Evolutionary conservation across 2,329 filamentous ascomycete species (phyloP).

Genomic region (Talaromyces pinophilus): DNA sequence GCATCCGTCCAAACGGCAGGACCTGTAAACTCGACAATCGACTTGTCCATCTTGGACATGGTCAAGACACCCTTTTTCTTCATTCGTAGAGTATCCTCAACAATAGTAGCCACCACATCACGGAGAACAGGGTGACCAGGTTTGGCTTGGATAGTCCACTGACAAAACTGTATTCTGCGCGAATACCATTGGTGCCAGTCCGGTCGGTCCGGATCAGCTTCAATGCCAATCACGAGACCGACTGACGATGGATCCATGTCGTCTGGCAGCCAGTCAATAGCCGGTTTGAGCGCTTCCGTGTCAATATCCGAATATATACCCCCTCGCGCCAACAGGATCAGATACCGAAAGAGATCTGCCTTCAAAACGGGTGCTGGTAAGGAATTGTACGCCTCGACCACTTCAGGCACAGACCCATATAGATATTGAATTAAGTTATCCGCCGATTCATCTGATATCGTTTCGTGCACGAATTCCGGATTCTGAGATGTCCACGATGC

Average conservation of each 20-base stretch:
- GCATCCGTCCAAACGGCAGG: slow-evolving; percentile 92
- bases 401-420: slow-evolving; percentile 78
- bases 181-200: slow-evolving; percentile 98
- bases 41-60: slow-evolving; percentile 64
- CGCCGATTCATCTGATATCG: slow-evolving; percentile 89
- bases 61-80: slow-evolving; percentile 68
- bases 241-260: slow-evolving; percentile 74
- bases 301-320: slow-evolving; percentile 93
- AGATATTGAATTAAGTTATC: slow-evolving; percentile 79
- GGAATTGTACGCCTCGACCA: slow-evolving; percentile 73
- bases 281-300: slow-evolving; percentile 79
- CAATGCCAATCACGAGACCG: slow-evolving; percentile 89
- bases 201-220: slow-evolving; percentile 87
- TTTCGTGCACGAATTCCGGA: slow-evolving; percentile 91
- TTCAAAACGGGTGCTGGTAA: slow-evolving; percentile 74
- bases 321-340: slow-evolving; percentile 73
- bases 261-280: slow-evolving; percentile 81
- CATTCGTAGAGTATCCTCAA: slow-evolving; percentile 73
- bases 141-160: slow-evolving; percentile 98
- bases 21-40: slow-evolving; percentile 90
- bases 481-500: slow-evolving; percentile 86
- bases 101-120: slow-evolving; percentile 84
- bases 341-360: slow-evolving; percentile 75
- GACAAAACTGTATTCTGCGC: slow-evolving; percentile 93
- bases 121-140: slow-evolving; percentile 89